phyloP scores from a whole-genome alignment of 129 eudicot species.

The Tagetes patula region DNA sequence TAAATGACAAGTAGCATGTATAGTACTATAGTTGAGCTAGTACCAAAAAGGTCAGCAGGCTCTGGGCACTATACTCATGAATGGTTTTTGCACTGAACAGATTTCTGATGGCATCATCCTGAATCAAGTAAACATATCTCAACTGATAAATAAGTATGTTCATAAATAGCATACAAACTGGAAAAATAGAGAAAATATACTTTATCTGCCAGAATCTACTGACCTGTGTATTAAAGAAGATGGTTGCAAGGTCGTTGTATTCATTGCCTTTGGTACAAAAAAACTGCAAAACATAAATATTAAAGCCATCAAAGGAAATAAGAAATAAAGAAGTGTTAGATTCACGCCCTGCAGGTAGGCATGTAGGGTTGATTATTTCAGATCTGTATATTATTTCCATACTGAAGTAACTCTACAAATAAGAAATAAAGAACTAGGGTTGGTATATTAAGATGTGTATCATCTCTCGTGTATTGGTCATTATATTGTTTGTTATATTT shows the following conservation, averaged over 20 bases:
- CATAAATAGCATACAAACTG: slow-evolving; percentile 5
- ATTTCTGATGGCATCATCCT: slow-evolving; percentile 98
- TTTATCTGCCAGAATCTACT: slow-evolving; percentile 14
- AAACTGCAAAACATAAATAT: slow-evolving; percentile 53
- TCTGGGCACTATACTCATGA: slow-evolving; percentile 92
- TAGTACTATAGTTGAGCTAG: neutral
- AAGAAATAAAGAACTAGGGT: neutral
- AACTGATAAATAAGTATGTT: slow-evolving; percentile 6
- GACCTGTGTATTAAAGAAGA: slow-evolving; percentile 98
- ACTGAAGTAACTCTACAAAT: slow-evolving; percentile 5
- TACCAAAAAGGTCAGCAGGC: slow-evolving; percentile 95
- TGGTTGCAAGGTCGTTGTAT: slow-evolving; percentile 97
- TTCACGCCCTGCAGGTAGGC: neutral
- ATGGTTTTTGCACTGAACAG: slow-evolving; percentile 95
- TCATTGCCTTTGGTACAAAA: slow-evolving; percentile 70
- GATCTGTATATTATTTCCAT: neutral
- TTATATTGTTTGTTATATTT: neutral
- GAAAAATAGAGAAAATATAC: neutral
- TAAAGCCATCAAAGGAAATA: slow-evolving; percentile 21
- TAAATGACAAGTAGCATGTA: neutral
- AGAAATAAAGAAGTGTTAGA: neutral
- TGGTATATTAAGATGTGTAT: neutral
- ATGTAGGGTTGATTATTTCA: neutral
- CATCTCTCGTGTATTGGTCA: neutral
- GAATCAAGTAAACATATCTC: slow-evolving; percentile 32